Base-by-base conservation (phyloP, 2,329 filamentous ascomycete species). In the Knoxdaviesia proteae region DNA sequence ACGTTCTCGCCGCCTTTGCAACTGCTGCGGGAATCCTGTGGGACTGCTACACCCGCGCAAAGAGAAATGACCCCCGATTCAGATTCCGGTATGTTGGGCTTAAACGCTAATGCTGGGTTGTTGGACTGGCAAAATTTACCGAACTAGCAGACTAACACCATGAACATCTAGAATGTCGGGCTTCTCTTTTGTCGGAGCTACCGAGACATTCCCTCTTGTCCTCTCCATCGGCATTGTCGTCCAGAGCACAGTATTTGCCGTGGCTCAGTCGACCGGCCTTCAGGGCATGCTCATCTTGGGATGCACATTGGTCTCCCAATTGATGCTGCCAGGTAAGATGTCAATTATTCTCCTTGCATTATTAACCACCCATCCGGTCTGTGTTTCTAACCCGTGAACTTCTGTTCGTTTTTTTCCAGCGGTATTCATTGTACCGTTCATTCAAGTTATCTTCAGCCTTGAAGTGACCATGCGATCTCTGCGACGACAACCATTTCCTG, bases 401-500 rank as follows among this genome's bases (percentile, higher is more conserved):
- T 8, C 20, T 20, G 20, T 20, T 20, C 20, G 33, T 39, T 29
- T 20, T 6, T n/a, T 41, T 10, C 34, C 44, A 80, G 78, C 72
- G 6, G 63, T 80, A 34, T 80, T 82, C 50, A 64, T 81, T 42
- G 67, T 74, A 6, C 77, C 77, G 31, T 79, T 69, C 47, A 67
- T 76, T 33, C 77, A 80, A 49, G 52, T 80, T 20, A 63, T 79
- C 10, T 80, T 82, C 49, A 73, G 71, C 9, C 47, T 77, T 45
- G 78, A 83, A 54, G 65, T 70, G 34, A 62, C 71, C 0, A 50
- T 72, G 10, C 64, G 77, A 49, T 68, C 71, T 7, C 54, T 77
- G 31, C 64, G 61, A 48, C 61, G 58, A 39, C 62, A 62, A 39
- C 67, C 74, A 1, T 80, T 81, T 48, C 64, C 68, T 5, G 60